A percentile compares a stretch with the other conserved stretches of the same genome.
Evolutionary conservation across 495 filamentous ascomycete genomes (phyloP).

Genomic region (Trichodelitschia bisporula): DNA sequence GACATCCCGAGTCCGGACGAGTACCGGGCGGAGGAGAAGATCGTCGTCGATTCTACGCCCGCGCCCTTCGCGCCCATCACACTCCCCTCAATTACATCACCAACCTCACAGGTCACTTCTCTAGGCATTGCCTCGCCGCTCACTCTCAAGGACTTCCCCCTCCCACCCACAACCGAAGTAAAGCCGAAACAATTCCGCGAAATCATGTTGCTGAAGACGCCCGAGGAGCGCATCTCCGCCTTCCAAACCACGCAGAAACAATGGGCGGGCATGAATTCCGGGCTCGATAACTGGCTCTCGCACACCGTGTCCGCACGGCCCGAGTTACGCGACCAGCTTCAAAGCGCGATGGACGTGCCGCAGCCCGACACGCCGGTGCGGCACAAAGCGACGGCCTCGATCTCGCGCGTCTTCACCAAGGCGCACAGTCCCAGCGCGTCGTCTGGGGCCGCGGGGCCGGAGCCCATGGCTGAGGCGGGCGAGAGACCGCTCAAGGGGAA

Average conservation of each 20-base stretch:
- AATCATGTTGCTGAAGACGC: slow-evolving; percentile 36
- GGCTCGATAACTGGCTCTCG: slow-evolving; percentile 48
- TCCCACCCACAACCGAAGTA: too few species aligned
- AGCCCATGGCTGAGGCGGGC: not conserved
- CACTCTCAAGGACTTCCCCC: not conserved
- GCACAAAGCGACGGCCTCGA: slow-evolving; percentile 7
- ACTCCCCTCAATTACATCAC: not conserved
- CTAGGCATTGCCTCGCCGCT: not conserved
- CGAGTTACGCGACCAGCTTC: slow-evolving; percentile 16
- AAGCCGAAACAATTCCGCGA: too few species aligned
- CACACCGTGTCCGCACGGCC: slow-evolving; percentile 23
- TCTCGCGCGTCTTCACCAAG: slow-evolving; percentile 7
- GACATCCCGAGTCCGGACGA: not conserved
- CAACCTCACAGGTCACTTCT: too few species aligned
- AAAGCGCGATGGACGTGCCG: not conserved
- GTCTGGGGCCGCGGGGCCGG: not conserved
- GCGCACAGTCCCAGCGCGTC: slow-evolving; percentile 1
- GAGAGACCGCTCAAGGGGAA: slow-evolving; percentile 44
- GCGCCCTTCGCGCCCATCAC: not conserved
- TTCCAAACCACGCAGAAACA: slow-evolving; percentile 45
- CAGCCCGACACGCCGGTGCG: slow-evolving; percentile 3
- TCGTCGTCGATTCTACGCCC: too few species aligned
- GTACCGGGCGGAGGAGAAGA: not conserved
- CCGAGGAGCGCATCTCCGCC: slow-evolving; percentile 37
- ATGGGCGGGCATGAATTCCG: slow-evolving; percentile 46